Evolutionary conservation across 805 yeast genomes (phyloP).

Genomic region (Grigorovia jiainica): DNA sequence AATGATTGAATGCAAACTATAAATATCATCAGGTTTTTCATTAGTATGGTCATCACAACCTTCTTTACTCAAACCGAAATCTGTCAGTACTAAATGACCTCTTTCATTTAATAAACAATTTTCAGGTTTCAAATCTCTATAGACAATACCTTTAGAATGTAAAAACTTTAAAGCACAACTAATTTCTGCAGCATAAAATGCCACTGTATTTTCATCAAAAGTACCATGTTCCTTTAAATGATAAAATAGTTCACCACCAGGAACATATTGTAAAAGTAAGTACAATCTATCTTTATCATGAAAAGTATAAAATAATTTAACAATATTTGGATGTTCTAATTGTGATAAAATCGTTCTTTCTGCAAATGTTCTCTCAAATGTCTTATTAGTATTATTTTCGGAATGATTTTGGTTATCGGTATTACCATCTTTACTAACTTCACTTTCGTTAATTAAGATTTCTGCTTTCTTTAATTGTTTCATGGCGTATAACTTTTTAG

Average conservation of each 20-base stretch:
- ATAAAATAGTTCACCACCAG: conserved; percentile 74
- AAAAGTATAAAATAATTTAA: conserved; percentile 69
- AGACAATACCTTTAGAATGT: conserved; percentile 73
- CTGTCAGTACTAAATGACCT: conserved; percentile 77
- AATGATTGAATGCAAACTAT: conserved; percentile 31
- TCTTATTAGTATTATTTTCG: conserved; percentile 26
- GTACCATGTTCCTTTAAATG: conserved; percentile 34
- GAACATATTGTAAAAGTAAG: conserved; percentile 67
- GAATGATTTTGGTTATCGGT: conserved; percentile 4
- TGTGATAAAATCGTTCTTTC: conserved; percentile 66
- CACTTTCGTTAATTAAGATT: conserved; percentile 41
- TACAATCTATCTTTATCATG: conserved; percentile 75
- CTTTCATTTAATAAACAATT: conserved; percentile 62
- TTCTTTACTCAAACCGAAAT: conserved; percentile 64
- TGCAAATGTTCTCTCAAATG: conserved; percentile 68
- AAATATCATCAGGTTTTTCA: conserved; percentile 22
- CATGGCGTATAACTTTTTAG: conserved; percentile 70
- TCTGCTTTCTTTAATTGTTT: conserved; percentile 79
- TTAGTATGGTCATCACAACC: conserved; percentile 1
- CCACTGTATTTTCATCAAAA: conserved; percentile 53
- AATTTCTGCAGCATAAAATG: conserved; percentile 75
- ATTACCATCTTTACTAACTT: conserved; percentile 19
- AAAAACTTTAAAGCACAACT: conserved; percentile 67
- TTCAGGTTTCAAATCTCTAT: conserved; percentile 83
- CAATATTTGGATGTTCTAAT: conserved; percentile 72